These are phyloP conservation scores for Pythium sukuiense DNA, from an alignment of 352 stramenopile genomes.

Conservation along the genomic window DNA sequence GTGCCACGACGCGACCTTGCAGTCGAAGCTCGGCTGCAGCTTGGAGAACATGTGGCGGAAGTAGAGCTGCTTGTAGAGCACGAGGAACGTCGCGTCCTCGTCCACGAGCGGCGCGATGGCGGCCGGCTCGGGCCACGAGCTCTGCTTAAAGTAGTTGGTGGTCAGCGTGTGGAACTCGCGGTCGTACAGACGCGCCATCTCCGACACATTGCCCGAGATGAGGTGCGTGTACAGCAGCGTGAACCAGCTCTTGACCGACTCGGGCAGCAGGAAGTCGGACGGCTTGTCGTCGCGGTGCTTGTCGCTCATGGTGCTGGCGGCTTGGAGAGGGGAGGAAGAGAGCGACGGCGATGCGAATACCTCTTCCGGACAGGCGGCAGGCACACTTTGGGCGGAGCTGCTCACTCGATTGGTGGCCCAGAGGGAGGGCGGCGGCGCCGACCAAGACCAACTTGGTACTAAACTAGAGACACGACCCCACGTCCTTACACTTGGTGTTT, in stretches of 20 bases:
- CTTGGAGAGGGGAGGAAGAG: background rate
- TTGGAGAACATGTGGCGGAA: conserved; percentile 96
- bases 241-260: conserved; percentile 90
- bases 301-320: conserved; percentile 38
- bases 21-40: conserved; percentile 84
- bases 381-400: background rate
- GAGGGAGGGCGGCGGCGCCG: conserved; percentile 39
- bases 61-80: conserved; percentile 97
- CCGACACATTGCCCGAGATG: conserved; percentile 73
- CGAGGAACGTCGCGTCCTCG: conserved; percentile 90
- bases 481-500: conserved; percentile 23
- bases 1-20: conserved; percentile 91
- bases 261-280: conserved; percentile 84
- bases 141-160: conserved; percentile 95
- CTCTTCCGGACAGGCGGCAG: background rate
- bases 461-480: conserved; percentile 33
- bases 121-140: conserved; percentile 92
- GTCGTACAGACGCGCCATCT: conserved; percentile 88
- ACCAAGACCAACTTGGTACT: conserved; percentile 15
- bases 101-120: conserved; percentile 83
- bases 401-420: conserved; percentile 5
- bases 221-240: conserved; percentile 86
- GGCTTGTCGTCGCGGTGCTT: conserved; percentile 79
- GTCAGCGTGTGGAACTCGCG: conserved; percentile 87
- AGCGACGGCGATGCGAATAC: background rate